phyloP scores from a whole-genome alignment of 2,329 filamentous ascomycete genomes.

The Exserohilum rostratum region DNA sequence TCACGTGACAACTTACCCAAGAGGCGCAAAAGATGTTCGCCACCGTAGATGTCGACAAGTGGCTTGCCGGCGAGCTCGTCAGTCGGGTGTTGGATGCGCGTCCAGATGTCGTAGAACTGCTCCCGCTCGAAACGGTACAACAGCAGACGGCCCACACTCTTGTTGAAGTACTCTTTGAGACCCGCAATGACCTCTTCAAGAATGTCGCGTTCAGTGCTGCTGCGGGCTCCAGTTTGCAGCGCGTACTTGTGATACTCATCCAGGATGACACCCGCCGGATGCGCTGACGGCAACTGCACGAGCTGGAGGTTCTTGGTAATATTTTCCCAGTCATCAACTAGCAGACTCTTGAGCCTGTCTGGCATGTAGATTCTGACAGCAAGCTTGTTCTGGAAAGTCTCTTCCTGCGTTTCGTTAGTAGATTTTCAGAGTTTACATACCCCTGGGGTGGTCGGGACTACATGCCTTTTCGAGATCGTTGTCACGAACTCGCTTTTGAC shows the following conservation, averaged over 20 bases:
- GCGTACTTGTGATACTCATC: constrained; percentile 79
- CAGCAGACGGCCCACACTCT: constrained; percentile 82
- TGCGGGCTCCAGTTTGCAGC: constrained; percentile 65
- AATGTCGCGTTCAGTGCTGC: constrained; percentile 77
- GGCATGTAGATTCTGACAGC: constrained; percentile 86
- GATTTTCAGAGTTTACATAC: not conserved
- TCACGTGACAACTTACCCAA: constrained; percentile 68
- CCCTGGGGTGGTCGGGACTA: constrained; percentile 7
- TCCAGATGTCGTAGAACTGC: constrained; percentile 80
- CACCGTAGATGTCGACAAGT: constrained; percentile 84
- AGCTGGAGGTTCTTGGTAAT: constrained; percentile 94
- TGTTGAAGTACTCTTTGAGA: constrained; percentile 92
- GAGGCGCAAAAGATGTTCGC: constrained; percentile 86
- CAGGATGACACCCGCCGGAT: constrained; percentile 78
- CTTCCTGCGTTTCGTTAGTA: constrained; percentile 67
- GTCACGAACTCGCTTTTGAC: constrained; percentile 76
- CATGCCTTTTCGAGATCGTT: constrained; percentile 80
- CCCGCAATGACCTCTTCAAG: constrained; percentile 88
- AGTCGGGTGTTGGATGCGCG: constrained; percentile 67
- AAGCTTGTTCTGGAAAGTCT: constrained; percentile 80
- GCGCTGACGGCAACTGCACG: constrained; percentile 78
- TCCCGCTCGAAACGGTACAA: constrained; percentile 93
- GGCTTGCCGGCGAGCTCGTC: constrained; percentile 72
- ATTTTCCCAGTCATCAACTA: constrained; percentile 99
- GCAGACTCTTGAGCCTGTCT: constrained; percentile 85